These are phyloP conservation scores for Alternaria postmessia DNA, from an alignment of 2,329 filamentous ascomycete genomes.

Conservation along the genomic window DNA sequence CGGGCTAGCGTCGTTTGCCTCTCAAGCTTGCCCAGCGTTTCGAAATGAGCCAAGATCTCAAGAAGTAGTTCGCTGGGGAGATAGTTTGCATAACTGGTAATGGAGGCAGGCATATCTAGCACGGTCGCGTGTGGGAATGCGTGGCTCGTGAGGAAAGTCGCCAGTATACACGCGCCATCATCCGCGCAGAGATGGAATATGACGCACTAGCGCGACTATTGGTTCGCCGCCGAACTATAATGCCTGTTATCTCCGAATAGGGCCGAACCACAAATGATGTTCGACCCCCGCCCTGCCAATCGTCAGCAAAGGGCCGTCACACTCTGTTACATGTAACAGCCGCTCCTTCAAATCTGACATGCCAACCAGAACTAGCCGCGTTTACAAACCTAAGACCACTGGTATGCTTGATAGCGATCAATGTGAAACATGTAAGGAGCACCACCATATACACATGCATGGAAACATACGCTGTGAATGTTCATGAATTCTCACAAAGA, in stretches of 20 bases:
- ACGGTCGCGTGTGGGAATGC: neutral
- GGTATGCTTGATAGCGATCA: neutral
- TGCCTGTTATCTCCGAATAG: constrained; percentile 3
- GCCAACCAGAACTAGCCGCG: neutral
- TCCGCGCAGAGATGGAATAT: neutral
- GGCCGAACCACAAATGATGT: neutral
- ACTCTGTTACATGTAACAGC: neutral
- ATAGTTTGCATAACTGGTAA: constrained; percentile 39
- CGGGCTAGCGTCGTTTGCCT: constrained; percentile 59
- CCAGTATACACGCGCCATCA: neutral
- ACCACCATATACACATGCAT: neutral
- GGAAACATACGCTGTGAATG: neutral
- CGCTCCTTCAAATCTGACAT: neutral
- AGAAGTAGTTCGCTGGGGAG: constrained; percentile 65
- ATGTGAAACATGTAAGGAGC: neutral
- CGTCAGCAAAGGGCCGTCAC: neutral
- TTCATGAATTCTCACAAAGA: neutral
- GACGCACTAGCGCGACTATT: constrained; percentile 10
- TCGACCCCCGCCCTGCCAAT: neutral
- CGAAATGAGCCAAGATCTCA: constrained; percentile 58
- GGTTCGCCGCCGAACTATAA: neutral
- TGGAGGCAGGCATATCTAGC: constrained; percentile 5
- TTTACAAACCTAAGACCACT: neutral
- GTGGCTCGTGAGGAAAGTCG: constrained; percentile 1
- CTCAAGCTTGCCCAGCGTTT: constrained; percentile 29